Conservation (phyloP, 2,329 filamentous ascomycete species). For the Chaetomium strumarium region DNA sequence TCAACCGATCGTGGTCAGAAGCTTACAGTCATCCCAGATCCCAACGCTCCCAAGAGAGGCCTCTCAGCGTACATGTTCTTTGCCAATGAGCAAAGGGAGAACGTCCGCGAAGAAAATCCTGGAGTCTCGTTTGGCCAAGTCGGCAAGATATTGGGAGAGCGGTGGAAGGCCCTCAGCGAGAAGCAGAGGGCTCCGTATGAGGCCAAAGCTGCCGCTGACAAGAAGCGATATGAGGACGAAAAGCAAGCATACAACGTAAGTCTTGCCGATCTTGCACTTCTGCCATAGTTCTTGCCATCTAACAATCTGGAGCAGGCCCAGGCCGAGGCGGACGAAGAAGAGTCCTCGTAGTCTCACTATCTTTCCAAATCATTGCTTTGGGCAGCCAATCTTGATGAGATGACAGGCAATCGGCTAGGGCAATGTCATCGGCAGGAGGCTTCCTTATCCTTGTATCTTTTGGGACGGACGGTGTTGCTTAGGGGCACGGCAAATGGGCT, state of each 20-base stretch:
- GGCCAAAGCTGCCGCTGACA: conserved; percentile 92
- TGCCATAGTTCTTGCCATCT: conserved; percentile 3
- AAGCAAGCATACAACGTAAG: conserved; percentile 89
- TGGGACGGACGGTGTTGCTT: conserved; percentile 29
- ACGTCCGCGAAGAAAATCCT: conserved; percentile 96
- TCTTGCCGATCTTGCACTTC: conserved; percentile 17
- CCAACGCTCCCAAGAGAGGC: conserved; percentile 98
- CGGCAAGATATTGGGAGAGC: conserved; percentile 95
- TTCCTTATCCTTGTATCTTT: conserved; percentile 28
- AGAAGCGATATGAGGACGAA: conserved; percentile 99
- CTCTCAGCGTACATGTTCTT: conserved; percentile 99
- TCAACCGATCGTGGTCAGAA: background rate
- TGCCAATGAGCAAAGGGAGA: conserved; percentile 97
- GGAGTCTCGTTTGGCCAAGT: conserved; percentile 97
- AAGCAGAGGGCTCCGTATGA: conserved; percentile 93
- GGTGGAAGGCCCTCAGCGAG: conserved; percentile 94
- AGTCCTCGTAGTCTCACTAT: conserved; percentile 37
- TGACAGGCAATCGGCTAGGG: conserved; percentile 19
- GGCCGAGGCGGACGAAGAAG: conserved; percentile 53
- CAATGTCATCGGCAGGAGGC: conserved; percentile 16
- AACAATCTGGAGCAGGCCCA: conserved; percentile 30
- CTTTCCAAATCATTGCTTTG: conserved; percentile 25
- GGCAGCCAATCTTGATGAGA: conserved; percentile 23
- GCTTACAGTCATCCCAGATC: conserved; percentile 51
- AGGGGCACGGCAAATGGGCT: conserved; percentile 26